Percentiles rank a stretch among this genome's conserved stretches.
Evolutionary conservation across 2,329 filamentous ascomycete species (phyloP).

Genomic region (Colletotrichum horii): DNA sequence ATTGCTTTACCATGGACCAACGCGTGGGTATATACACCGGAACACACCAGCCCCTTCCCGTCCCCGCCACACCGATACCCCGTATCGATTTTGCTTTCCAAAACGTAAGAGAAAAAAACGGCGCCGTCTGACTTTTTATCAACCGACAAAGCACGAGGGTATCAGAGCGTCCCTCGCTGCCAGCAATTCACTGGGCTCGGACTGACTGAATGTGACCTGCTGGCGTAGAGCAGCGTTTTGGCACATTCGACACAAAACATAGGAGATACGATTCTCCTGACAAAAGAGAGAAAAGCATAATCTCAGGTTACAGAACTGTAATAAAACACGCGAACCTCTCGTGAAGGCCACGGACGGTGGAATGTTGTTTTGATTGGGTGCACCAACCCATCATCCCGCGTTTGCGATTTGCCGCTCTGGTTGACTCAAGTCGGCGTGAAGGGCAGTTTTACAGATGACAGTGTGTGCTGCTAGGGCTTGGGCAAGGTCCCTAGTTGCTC

Average conservation of each 20-base stretch:
- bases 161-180: background rate
- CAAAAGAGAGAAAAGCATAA: background rate
- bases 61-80: background rate
- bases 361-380: background rate
- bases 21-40: constrained; percentile 18
- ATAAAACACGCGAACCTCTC: constrained; percentile 11
- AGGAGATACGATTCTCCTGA: background rate
- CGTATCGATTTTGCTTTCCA: background rate
- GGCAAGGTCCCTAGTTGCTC: background rate
- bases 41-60: background rate
- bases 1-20: background rate
- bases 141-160: constrained; percentile 14
- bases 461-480: background rate
- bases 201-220: background rate
- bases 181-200: constrained; percentile 2
- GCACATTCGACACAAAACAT: background rate
- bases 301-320: constrained; percentile 7
- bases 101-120: background rate
- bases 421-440: background rate
- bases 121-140: constrained; percentile 9
- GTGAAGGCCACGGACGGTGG: background rate
- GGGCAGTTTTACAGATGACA: too few relatives aligned
- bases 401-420: background rate
- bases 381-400: background rate
- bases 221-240: background rate